Evolutionary conservation across 2,329 filamentous ascomycete species (phyloP).

Genomic region (Xylaria sp.): DNA sequence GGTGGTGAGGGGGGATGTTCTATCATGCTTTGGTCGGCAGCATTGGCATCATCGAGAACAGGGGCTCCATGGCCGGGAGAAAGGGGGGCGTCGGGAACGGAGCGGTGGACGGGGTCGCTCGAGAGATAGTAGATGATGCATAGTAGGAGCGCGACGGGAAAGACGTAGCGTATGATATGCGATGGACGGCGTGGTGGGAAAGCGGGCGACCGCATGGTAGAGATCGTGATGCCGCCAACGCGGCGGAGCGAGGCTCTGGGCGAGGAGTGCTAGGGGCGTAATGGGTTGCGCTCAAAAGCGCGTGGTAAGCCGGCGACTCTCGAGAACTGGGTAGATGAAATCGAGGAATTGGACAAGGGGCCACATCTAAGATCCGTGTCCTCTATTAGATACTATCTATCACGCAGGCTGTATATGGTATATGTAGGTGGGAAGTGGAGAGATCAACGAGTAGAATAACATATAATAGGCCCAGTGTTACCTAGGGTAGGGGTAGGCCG

Average conservation of each 20-base stretch:
- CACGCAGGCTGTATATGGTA: not conserved
- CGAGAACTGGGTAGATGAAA: not conserved
- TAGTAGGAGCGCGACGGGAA: constrained; percentile 52
- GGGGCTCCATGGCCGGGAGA: constrained; percentile 32
- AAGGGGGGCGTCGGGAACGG: constrained; percentile 35
- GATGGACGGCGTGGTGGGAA: constrained; percentile 57
- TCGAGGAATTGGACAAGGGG: not conserved
- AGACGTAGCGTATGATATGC: constrained; percentile 55
- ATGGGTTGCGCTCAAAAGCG: constrained; percentile 10
- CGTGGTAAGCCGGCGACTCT: constrained; percentile 7
- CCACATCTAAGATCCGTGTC: not conserved
- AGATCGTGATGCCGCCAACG: constrained; percentile 38
- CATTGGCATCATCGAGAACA: constrained; percentile 28
- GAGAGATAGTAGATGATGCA: constrained; percentile 50
- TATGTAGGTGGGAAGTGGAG: not conserved
- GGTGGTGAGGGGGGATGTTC: constrained; percentile 27
- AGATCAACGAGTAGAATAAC: not conserved
- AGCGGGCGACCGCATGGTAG: constrained; percentile 52
- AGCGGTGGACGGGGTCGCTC: constrained; percentile 32
- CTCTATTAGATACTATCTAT: not conserved
- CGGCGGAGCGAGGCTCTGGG: constrained; percentile 20
- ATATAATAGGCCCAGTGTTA: not conserved
- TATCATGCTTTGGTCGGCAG: constrained; percentile 32
- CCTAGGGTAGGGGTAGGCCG: not conserved
- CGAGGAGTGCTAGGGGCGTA: not conserved